phyloP scores from a whole-genome alignment of 495 filamentous ascomycete genomes.

The Aspergillus saccharolyticus region DNA sequence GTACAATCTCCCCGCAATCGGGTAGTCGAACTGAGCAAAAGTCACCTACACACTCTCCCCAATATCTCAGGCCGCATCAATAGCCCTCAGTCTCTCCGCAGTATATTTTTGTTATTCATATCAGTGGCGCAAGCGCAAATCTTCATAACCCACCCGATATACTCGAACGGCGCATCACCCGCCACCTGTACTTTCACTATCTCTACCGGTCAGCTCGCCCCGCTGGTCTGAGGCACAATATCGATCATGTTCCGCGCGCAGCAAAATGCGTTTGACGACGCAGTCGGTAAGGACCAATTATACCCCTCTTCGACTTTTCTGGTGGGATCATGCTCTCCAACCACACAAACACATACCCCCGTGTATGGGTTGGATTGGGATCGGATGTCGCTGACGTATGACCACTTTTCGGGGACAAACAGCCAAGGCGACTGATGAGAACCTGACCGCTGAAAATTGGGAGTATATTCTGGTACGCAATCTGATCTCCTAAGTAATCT shows the following conservation, averaged over 20 bases:
- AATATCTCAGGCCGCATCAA: no score
- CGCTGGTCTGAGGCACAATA: constrained; percentile 8
- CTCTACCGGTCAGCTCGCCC: not conserved
- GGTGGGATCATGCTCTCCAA: not conserved
- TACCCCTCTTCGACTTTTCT: no score
- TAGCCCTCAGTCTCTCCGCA: no score
- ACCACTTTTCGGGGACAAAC: constrained; percentile 33
- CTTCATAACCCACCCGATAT: not conserved
- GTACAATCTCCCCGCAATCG: not conserved
- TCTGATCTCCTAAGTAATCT: not conserved
- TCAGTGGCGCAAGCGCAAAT: not conserved
- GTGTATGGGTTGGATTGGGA: not conserved
- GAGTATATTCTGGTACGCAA: constrained; percentile 78
- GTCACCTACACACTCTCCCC: not conserved
- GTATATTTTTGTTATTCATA: no score
- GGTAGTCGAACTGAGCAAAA: not conserved
- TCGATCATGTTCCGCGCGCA: constrained; percentile 70
- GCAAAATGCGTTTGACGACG: constrained; percentile 75
- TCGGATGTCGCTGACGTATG: constrained; percentile 20
- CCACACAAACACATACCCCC: not conserved
- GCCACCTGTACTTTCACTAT: not conserved
- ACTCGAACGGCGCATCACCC: not conserved
- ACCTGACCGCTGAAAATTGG: constrained; percentile 97
- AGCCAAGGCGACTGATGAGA: constrained; percentile 99
- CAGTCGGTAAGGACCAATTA: constrained; percentile 75